Conservation (phyloP, 441 rosid genomes). For the Populus hybrid region DNA sequence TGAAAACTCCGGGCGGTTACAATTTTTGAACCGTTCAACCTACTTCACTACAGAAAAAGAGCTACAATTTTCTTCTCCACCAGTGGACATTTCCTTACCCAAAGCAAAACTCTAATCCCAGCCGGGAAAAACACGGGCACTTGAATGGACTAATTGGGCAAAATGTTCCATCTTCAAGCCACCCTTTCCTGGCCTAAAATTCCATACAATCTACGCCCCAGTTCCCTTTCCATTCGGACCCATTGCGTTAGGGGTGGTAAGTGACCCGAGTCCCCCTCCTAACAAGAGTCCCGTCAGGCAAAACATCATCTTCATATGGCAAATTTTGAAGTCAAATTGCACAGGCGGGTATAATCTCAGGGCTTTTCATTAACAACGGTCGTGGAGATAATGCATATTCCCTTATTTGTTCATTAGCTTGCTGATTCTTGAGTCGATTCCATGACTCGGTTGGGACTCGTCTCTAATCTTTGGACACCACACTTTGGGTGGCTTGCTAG, state of each 20-base stretch:
- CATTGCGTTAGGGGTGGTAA: conserved; percentile 37
- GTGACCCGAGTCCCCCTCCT: conserved; percentile 29
- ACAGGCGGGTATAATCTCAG: conserved; percentile 33
- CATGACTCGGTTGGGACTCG: conserved; percentile 3
- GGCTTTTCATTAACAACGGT: conserved; percentile 30
- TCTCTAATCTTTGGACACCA: conserved; percentile 18
- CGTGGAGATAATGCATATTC: conserved; percentile 31
- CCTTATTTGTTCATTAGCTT: conserved; percentile 25
- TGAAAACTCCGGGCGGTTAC: neutral
- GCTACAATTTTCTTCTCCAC: conserved; percentile 32
- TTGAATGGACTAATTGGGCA: conserved; percentile 14
- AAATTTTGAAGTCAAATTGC: conserved; percentile 32
- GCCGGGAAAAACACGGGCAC: conserved; percentile 35
- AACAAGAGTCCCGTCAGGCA: conserved; percentile 23
- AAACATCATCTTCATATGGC: conserved; percentile 24
- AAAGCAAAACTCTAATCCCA: conserved; percentile 27
- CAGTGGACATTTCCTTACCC: conserved; percentile 32
- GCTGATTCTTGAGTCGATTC: neutral
- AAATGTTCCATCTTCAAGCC: conserved; percentile 26
- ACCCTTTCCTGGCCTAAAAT: conserved; percentile 31
- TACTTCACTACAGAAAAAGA: conserved; percentile 10
- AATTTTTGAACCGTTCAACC: conserved; percentile 13
- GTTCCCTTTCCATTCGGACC: conserved; percentile 24
- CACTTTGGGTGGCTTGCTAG: conserved; percentile 23
- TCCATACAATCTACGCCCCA: conserved; percentile 29